Base-by-base conservation (phyloP, 805 yeast genomes). In the Candida coquimbonensis region DNA sequence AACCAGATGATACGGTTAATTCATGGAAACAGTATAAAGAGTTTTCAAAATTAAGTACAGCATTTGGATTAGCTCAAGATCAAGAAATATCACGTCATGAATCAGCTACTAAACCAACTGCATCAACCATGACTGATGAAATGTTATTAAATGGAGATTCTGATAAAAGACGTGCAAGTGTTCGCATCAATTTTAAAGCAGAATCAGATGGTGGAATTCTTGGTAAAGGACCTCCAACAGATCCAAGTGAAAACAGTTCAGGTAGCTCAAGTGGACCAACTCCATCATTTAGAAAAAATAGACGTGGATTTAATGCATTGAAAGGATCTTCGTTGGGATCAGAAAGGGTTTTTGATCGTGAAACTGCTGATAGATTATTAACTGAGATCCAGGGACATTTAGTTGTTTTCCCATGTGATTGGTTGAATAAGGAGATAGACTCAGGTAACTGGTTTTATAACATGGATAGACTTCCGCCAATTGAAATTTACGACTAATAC, bases 401-500 rank as follows among this genome's bases (percentile, higher is more conserved):
- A 53, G 97, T 93, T 7, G 62, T 83, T n/a, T 91, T 90, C 70
- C 98, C 99, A 0, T 74, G 86, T 0, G 88, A 88, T 49, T 93
- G 99, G 99, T 72, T 93, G 38, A 70, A 77, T 55, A 76, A 81
- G 48, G 99, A 93, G 64, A 77, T 89, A 29, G 96, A 90, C 47
- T 78, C 87, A 7, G 91, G 87, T 11, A 93, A 95, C 60, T 91
- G 98, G 98, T 90, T 89, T 62, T 90, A 87, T 69, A 87, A 83
- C 56, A 82, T 95, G 42, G 99, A 93, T 60, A 80, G 96, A 57
- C 70, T 93, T 26, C 96, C 98, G 6, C 99, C 99, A 1, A 80
- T 93, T 46, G 98, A 93, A 60, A 91, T 93, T 44, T 93, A 86
- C 62, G 91, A 89, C 57, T 88, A 49, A 47, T 29, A 27, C 8